Evolutionary conservation across 306 rosid species (phyloP).

Genomic region (Albizia julibrissin): DNA sequence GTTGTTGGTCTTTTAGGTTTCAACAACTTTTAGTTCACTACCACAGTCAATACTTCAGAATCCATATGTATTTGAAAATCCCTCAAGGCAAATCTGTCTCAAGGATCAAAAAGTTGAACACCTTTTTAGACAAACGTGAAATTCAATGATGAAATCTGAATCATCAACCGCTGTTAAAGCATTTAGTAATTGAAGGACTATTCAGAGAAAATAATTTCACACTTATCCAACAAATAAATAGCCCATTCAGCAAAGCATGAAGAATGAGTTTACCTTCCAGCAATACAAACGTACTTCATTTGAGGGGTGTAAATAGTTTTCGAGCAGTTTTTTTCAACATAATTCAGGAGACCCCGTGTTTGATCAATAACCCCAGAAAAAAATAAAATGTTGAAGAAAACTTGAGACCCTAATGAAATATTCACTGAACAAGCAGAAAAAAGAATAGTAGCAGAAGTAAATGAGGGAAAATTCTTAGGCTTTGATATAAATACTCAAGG

Average conservation of each 20-base stretch:
- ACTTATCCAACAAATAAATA: not conserved
- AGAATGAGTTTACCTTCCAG: constrained; percentile 75
- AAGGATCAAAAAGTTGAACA: not conserved
- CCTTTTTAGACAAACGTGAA: not conserved
- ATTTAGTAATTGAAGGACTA: not conserved
- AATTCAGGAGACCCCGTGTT: constrained; percentile 81
- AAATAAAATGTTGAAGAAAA: constrained; percentile 3
- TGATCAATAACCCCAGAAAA: constrained; percentile 86
- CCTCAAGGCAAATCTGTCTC: too few relatives aligned
- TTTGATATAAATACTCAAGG: too few relatives aligned
- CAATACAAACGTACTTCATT: constrained; percentile 81
- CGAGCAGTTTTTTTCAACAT: constrained; percentile 72
- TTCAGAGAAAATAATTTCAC: not conserved
- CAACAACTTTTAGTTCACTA: not conserved
- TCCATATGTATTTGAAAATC: too few relatives aligned
- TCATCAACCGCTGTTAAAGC: not conserved
- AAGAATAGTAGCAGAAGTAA: too few relatives aligned
- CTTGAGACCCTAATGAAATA: too few relatives aligned
- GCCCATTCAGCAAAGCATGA: constrained; percentile 4
- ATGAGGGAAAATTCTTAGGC: too few relatives aligned
- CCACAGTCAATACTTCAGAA: not conserved
- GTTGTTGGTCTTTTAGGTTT: not conserved
- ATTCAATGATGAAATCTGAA: not conserved
- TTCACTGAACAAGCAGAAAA: too few relatives aligned
- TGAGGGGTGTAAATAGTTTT: constrained; percentile 73